Conservation (phyloP, 805 yeast species). For the Hanseniaspora nectarophila region DNA sequence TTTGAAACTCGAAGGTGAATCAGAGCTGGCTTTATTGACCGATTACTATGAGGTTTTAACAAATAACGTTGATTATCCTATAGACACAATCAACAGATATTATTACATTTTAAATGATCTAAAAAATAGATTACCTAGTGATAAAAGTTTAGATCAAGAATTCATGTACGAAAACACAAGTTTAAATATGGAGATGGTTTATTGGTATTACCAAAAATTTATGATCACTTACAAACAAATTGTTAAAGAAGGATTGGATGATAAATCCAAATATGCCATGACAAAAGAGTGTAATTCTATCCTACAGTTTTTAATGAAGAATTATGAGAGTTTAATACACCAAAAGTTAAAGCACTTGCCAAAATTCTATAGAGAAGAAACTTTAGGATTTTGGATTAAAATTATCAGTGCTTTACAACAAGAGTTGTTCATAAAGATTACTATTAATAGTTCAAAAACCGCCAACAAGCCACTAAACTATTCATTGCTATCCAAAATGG, state of each 20-base stretch:
- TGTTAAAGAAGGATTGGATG: not conserved
- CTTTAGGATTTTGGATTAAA: not conserved
- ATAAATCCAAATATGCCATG: not conserved
- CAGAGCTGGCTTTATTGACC: not conserved
- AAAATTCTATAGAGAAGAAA: not conserved
- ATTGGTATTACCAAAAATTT: slow-evolving; percentile 9
- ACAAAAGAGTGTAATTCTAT: slow-evolving; percentile 8
- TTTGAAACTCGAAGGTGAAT: not conserved
- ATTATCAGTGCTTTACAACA: slow-evolving; percentile 4
- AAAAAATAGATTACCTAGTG: slow-evolving; percentile 1
- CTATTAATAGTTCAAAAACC: not conserved
- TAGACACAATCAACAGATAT: not conserved
- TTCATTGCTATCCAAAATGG: slow-evolving; percentile 11
- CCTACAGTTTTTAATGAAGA: not conserved
- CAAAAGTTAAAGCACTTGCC: slow-evolving; percentile 5
- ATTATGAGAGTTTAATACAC: not conserved
- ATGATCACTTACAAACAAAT: not conserved
- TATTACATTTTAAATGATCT: not conserved
- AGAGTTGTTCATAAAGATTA: slow-evolving; percentile 9
- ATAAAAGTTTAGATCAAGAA: slow-evolving; percentile 1
- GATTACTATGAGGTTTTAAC: not conserved
- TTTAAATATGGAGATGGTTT: slow-evolving; percentile 9
- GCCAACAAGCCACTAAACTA: not conserved
- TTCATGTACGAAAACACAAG: slow-evolving; percentile 7
- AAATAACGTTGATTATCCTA: not conserved